phyloP scores from a whole-genome alignment of 1,284 basidiomycete species.

The Cryptococcus sp. region DNA sequence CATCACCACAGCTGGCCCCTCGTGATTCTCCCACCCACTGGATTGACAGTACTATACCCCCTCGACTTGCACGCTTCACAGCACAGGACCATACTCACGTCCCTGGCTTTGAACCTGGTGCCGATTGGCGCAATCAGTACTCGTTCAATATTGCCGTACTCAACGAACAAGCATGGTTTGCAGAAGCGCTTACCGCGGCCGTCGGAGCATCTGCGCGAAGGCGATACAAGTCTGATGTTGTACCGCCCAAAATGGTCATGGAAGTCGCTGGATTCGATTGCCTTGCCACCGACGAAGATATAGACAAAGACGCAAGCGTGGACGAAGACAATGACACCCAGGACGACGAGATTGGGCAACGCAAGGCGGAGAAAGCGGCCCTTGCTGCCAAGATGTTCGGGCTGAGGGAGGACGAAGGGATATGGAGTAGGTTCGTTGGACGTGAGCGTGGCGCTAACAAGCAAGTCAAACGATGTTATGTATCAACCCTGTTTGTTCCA shows the following conservation, averaged over 20 bases:
- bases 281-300: conserved; percentile 43
- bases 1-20: not conserved
- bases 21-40: conserved; percentile 3
- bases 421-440: conserved; percentile 51
- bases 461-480: conserved; percentile 52
- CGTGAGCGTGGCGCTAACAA: not conserved
- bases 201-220: conserved; percentile 24
- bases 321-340: conserved; percentile 16
- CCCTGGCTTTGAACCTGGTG: not conserved
- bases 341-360: not conserved
- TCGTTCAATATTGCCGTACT: conserved; percentile 48
- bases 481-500: conserved; percentile 39
- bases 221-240: conserved; percentile 27
- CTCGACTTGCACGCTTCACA: not conserved
- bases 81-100: not conserved
- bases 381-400: conserved; percentile 49
- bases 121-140: conserved; percentile 16
- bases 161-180: conserved; percentile 39
- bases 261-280: conserved; percentile 44
- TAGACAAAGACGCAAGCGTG: conserved; percentile 14
- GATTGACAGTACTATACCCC: conserved; percentile 12
- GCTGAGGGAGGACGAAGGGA: conserved; percentile 47
- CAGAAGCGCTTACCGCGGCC: conserved; percentile 27
- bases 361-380: conserved; percentile 41
- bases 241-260: conserved; percentile 33